Percentiles rank a stretch among this genome's conserved stretches.
phyloP scores from a whole-genome alignment of 352 stramenopile species.

The Thalassiosira livingstoniorum region DNA sequence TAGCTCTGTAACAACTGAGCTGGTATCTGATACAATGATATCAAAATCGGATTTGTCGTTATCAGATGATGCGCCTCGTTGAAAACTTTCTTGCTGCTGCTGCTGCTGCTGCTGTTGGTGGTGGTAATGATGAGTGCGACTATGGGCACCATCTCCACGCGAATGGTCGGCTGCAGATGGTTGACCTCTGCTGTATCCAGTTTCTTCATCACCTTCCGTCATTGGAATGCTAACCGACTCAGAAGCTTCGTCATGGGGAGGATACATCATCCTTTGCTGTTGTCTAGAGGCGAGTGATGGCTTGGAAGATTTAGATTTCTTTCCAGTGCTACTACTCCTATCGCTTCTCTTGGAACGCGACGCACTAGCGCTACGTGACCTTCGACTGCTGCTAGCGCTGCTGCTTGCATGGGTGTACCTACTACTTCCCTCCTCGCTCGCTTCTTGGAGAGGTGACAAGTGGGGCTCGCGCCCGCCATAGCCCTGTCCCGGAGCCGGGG shows the following conservation, averaged over 20 bases:
- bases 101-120: too few relatives aligned
- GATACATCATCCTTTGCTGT: too few relatives aligned
- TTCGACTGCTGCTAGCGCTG: not conserved
- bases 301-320: too few relatives aligned
- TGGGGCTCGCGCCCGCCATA: not conserved
- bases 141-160: too few relatives aligned
- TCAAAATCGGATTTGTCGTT: not conserved
- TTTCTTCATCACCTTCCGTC: not conserved
- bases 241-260: too few relatives aligned
- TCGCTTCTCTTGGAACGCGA: not conserved
- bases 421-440: not conserved
- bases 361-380: not conserved
- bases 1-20: not conserved
- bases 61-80: not conserved
- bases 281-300: too few relatives aligned
- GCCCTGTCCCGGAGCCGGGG: not conserved
- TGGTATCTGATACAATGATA: slow-evolving; percentile 1
- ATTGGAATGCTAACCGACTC: not conserved
- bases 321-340: too few relatives aligned
- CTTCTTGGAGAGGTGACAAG: not conserved
- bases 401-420: not conserved
- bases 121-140: too few relatives aligned
- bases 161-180: too few relatives aligned
- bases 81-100: too few relatives aligned
- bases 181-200: too few relatives aligned